Conservation (phyloP, 306 rosid species). For the Medicago ruthenica region DNA sequence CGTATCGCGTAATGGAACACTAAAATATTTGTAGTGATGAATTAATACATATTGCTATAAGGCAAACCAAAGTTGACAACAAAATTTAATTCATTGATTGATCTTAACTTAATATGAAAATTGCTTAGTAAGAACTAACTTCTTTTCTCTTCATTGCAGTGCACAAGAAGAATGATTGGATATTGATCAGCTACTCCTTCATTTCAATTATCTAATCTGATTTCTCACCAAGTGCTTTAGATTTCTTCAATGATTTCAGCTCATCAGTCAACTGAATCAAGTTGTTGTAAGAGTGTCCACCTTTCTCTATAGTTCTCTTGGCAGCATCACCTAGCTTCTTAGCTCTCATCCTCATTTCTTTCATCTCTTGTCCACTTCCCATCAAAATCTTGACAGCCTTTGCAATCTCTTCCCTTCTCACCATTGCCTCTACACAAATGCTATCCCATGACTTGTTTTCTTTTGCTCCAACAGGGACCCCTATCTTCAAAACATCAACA, state of each 20-base stretch:
- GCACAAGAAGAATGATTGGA: not conserved
- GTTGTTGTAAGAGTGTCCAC: constrained; percentile 41
- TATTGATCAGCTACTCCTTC: not conserved
- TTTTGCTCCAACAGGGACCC: constrained; percentile 37
- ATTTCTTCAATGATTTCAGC: constrained; percentile 38
- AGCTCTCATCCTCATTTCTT: constrained; percentile 40
- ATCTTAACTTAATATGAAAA: not conserved
- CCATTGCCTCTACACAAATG: not conserved
- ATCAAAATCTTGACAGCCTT: constrained; percentile 39
- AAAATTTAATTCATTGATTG: not conserved
- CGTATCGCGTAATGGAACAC: not conserved
- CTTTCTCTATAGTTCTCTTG: constrained; percentile 38
- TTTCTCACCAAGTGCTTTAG: constrained; percentile 20
- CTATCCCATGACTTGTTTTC: constrained; percentile 27
- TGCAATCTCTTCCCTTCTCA: constrained; percentile 36
- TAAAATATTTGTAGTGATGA: not conserved
- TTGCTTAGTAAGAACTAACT: not conserved
- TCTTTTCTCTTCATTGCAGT: not conserved
- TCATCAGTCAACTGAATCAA: constrained; percentile 38
- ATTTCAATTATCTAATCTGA: constrained; percentile 13
- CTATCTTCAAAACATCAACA: constrained; percentile 40
- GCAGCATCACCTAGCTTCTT: constrained; percentile 33
- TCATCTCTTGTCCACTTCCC: constrained; percentile 36
- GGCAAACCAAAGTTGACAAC: not conserved
- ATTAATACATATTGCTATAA: not conserved